These are phyloP conservation scores for Nannochloris sp. DNA, from an alignment of 139 green algal species.

Conservation along the genomic window DNA sequence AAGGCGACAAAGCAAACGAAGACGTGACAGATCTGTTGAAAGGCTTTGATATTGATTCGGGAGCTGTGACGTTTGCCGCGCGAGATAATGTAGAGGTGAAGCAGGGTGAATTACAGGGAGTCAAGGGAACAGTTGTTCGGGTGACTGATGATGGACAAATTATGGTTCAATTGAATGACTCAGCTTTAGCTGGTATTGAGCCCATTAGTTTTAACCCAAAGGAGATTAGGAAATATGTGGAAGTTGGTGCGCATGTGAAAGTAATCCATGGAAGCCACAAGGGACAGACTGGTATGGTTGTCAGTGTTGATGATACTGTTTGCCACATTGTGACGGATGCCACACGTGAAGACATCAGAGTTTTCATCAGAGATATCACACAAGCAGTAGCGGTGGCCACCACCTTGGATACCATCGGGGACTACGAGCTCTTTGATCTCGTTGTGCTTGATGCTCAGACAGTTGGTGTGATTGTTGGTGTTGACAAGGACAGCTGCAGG, in stretches of 20 bases:
- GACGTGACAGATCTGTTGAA: slow-evolving; percentile 21
- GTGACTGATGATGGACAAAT: slow-evolving; percentile 57
- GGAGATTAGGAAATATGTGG: slow-evolving; percentile 70
- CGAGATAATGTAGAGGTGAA: slow-evolving; percentile 34
- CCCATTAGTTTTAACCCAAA: slow-evolving; percentile 39
- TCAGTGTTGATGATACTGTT: slow-evolving; percentile 49
- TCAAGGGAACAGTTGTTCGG: slow-evolving; percentile 54
- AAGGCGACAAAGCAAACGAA: neutral
- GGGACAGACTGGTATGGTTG: slow-evolving; percentile 80
- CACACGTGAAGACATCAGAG: slow-evolving; percentile 64
- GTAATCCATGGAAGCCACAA: slow-evolving; percentile 68
- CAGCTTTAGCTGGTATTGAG: slow-evolving; percentile 29
- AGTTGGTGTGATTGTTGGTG: slow-evolving; percentile 62
- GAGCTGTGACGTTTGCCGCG: neutral
- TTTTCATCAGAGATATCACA: slow-evolving; percentile 77
- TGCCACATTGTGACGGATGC: slow-evolving; percentile 68
- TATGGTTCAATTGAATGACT: slow-evolving; percentile 36
- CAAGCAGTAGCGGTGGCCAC: slow-evolving; percentile 37
- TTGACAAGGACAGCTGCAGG: slow-evolving; percentile 56
- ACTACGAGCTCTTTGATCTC: slow-evolving; percentile 90
- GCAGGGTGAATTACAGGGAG: slow-evolving; percentile 64
- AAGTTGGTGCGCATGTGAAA: slow-evolving; percentile 74
- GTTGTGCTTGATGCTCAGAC: slow-evolving; percentile 68
- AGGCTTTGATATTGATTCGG: slow-evolving; percentile 8
- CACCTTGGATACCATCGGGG: slow-evolving; percentile 57